phyloP scores from a whole-genome alignment of 148 eudicot species.

The Polygonum maritimum region DNA sequence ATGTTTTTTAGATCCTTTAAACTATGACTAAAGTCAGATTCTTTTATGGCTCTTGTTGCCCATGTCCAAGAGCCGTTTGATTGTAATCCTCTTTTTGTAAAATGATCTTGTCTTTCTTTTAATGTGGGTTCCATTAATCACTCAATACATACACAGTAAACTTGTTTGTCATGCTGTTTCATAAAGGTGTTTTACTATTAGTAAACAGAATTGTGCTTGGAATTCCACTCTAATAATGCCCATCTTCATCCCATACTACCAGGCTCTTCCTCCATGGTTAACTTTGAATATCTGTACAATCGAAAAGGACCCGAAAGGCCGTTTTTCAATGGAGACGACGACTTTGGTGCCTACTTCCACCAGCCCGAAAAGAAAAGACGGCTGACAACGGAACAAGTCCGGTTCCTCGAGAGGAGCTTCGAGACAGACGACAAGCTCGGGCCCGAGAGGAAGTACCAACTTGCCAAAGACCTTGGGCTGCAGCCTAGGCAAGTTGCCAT shows the following conservation, averaged over 20 bases:
- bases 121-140: slow-evolving; percentile 8
- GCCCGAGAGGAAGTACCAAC: slow-evolving; percentile 73
- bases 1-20: neutral
- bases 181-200: neutral
- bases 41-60: neutral
- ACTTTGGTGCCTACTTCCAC: slow-evolving; percentile 49
- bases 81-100: neutral
- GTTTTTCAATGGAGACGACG: slow-evolving; percentile 44
- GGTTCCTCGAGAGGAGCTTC: slow-evolving; percentile 70
- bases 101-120: neutral
- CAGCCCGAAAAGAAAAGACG: slow-evolving; percentile 82
- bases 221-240: neutral
- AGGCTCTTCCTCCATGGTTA: slow-evolving; percentile 71
- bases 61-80: slow-evolving; percentile 2
- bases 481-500: slow-evolving; percentile 89
- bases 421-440: slow-evolving; percentile 82
- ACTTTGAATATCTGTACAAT: slow-evolving; percentile 44
- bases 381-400: slow-evolving; percentile 59
- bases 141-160: neutral
- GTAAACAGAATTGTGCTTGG: neutral
- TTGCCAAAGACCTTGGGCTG: slow-evolving; percentile 80
- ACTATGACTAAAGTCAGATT: neutral
- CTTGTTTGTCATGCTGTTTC: neutral
- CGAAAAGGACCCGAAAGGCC: slow-evolving; percentile 35
- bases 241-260: neutral